These are phyloP conservation scores for Cystofilobasidium capitatum DNA, from an alignment of 768 basidiomycete species.

Conservation along the genomic window DNA sequence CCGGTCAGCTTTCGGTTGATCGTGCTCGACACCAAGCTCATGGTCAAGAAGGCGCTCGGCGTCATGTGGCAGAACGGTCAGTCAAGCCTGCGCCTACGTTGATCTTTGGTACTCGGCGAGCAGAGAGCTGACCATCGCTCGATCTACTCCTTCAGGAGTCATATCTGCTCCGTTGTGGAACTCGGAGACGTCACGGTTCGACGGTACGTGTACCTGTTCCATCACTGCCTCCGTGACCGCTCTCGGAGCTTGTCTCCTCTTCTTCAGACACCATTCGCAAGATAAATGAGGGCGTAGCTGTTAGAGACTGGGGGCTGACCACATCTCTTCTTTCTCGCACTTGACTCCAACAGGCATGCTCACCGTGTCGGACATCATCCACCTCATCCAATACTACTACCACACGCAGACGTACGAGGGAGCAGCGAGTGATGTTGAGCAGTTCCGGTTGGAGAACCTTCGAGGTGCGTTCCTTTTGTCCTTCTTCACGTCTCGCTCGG, in stretches of 20 bases:
- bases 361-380: constrained; percentile 97
- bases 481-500: not conserved
- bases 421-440: constrained; percentile 83
- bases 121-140: constrained; percentile 19
- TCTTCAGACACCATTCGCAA: not conserved
- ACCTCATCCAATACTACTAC: constrained; percentile 98
- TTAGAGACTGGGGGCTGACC: constrained; percentile 1
- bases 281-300: not conserved
- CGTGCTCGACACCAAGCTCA: constrained; percentile 89
- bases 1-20: constrained; percentile 94
- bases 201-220: constrained; percentile 38
- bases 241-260: not conserved
- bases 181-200: constrained; percentile 81
- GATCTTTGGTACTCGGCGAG: not conserved
- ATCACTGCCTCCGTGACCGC: not conserved
- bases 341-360: constrained; percentile 65
- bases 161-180: constrained; percentile 98
- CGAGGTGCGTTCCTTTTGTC: constrained; percentile 52
- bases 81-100: not conserved
- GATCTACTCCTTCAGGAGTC: constrained; percentile 53
- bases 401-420: constrained; percentile 70
- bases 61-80: constrained; percentile 59
- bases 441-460: constrained; percentile 74
- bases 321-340: not conserved
- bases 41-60: constrained; percentile 80